Base-by-base conservation (phyloP, 2,329 filamentous ascomycete species). In the Pyrenophora graminea region DNA sequence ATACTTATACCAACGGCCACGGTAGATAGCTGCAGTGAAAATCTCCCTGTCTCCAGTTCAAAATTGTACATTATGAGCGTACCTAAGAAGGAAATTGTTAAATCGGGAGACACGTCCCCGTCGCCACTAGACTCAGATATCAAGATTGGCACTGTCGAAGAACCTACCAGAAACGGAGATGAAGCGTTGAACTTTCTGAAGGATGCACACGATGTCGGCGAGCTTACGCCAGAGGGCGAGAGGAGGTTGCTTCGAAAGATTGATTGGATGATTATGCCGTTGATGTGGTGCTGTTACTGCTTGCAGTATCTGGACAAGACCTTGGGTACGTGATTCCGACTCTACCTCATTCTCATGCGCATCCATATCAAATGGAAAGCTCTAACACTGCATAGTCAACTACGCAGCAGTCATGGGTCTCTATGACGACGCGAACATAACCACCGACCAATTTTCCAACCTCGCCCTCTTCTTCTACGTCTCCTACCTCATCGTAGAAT, bases 371-470 rank as follows among this genome's bases (percentile, higher is more conserved):
- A 8, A 25, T 9, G 23, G 7, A 6, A 25, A 25, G 23, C 21
- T 13, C 38, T 47, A 6, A 51, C 6, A 3, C 4, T 39, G 0
- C 8, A 1, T 30, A 61, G 62, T 75, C 56, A 76, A 74, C 30
- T 74, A 76, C 57, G 74, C 74, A 27, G 73, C 74, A 12, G 70
- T 76, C 31, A 76, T 76, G 70, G 73, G 73, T 10, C 58, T 77
- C 19, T 65, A 72, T 31, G 63, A 70, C 18, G 72, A 75, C 49
- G 66, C 73, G 8, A 60, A 69, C 38, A 66, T 76, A 53, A 70
- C 62, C 3, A 69, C 66, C 8, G 57, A 63, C 17, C 67, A 76
- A 17, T 76, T 74, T 49, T 67, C 67, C 13, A 67, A 71, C 27
- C 62, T 74, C 18, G 69, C 69, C 1, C 47, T 69, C 34, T 62